phyloP scores from a whole-genome alignment of 805 yeast genomes.

The Phaffomyces antillensis region DNA sequence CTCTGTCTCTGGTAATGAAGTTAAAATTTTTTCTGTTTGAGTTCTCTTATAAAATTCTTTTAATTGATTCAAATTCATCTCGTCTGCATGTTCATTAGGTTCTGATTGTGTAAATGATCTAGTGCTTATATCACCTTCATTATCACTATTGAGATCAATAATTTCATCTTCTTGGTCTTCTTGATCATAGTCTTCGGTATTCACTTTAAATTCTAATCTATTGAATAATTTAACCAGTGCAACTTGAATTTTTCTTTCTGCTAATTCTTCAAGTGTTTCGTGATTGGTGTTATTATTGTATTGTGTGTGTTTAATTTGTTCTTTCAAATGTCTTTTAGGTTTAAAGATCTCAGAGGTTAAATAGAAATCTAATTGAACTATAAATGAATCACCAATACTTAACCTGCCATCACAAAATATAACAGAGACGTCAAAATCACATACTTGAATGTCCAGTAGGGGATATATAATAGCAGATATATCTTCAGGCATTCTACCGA shows the following conservation, averaged over 20 bases:
- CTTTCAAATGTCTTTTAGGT: conserved; percentile 12
- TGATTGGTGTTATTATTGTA: conserved; percentile 18
- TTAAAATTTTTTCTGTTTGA: conserved; percentile 50
- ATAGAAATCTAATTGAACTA: conserved; percentile 62
- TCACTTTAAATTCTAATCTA: conserved; percentile 31
- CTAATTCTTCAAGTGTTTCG: conserved; percentile 50
- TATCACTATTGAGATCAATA: conserved; percentile 31
- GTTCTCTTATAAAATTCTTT: conserved; percentile 69
- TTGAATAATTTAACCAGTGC: conserved; percentile 52
- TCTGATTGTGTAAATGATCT: not conserved
- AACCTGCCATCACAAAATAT: conserved; percentile 52
- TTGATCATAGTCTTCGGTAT: conserved; percentile 10
- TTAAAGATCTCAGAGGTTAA: conserved; percentile 32
- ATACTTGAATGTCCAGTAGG: conserved; percentile 46
- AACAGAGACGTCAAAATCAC: conserved; percentile 49
- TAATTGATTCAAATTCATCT: conserved; percentile 62
- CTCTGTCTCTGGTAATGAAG: conserved; percentile 56
- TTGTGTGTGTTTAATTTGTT: conserved; percentile 8
- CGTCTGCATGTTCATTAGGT: conserved; percentile 22
- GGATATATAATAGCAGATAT: conserved; percentile 62
- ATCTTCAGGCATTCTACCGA: conserved; percentile 72
- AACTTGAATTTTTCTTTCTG: conserved; percentile 43
- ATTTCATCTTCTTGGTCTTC: conserved; percentile 19
- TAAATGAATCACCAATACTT: conserved; percentile 70
- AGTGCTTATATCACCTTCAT: conserved; percentile 29